These are phyloP conservation scores for Alternaria sp. DNA, from an alignment of 2,329 filamentous ascomycete species.

Conservation along the genomic window DNA sequence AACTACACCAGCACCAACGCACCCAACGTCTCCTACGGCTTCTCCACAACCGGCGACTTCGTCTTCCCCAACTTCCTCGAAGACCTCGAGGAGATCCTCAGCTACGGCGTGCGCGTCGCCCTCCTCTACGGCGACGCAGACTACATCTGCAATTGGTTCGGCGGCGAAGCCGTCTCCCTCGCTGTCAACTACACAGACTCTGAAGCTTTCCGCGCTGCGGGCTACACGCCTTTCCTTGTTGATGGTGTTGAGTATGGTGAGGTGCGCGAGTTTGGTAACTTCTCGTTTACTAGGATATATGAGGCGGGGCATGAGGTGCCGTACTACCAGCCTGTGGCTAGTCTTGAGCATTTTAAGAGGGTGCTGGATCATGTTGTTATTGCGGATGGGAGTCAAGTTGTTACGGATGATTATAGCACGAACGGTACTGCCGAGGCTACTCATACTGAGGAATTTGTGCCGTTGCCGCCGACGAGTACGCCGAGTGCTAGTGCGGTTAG, in stretches of 20 bases:
- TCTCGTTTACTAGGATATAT: conserved; percentile 59
- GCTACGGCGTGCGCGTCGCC: conserved; percentile 61
- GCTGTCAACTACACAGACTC: conserved; percentile 60
- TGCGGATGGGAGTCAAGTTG: conserved; percentile 36
- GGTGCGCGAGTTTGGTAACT: conserved; percentile 77
- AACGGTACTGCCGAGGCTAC: conserved; percentile 41
- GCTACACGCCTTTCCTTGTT: conserved; percentile 73
- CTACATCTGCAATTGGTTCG: conserved; percentile 69
- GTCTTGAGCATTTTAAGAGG: conserved; percentile 39
- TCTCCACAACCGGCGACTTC: conserved; percentile 55
- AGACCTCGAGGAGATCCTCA: conserved; percentile 59
- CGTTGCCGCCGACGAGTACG: conserved; percentile 33
- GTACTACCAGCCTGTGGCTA: conserved; percentile 47
- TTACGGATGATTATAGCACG: conserved; percentile 37
- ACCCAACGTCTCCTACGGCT: conserved; percentile 51
- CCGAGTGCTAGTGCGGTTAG: background rate
- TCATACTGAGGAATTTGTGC: conserved; percentile 39
- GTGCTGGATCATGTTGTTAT: conserved; percentile 35
- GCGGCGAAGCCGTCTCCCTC: conserved; percentile 73
- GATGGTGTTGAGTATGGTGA: conserved; percentile 67
- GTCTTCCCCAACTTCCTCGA: conserved; percentile 53
- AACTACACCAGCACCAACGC: conserved; percentile 59
- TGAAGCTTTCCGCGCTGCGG: conserved; percentile 65
- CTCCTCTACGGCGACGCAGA: conserved; percentile 66
- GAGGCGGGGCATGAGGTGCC: conserved; percentile 61